phyloP scores from a whole-genome alignment of 2,329 filamentous ascomycete species.

The Colletotrichum camelliae region DNA sequence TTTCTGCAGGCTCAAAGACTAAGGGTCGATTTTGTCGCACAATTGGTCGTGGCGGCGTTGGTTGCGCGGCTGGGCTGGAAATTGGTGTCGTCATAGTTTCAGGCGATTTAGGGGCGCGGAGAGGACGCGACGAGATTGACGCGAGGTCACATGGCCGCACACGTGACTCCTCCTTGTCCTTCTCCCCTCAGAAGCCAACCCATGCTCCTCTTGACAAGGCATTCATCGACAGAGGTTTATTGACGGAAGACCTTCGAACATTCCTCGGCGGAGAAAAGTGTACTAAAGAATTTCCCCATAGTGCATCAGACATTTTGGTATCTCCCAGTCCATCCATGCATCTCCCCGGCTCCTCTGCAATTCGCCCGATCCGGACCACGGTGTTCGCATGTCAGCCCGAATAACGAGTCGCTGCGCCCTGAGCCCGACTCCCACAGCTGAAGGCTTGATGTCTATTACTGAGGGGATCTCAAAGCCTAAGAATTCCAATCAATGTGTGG shows the following conservation, averaged over 20 bases:
- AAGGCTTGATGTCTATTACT: neutral
- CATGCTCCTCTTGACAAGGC: accelerated
- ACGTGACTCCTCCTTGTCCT: neutral
- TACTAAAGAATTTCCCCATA: accelerated
- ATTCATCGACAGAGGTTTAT: accelerated
- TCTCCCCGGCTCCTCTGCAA: neutral
- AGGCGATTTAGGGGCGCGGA: neutral
- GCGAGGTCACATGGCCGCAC: slow-evolving; percentile 2
- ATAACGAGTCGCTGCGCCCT: neutral
- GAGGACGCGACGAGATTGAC: slow-evolving; percentile 12
- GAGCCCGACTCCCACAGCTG: neutral
- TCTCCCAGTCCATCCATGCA: neutral
- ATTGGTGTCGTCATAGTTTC: slow-evolving; percentile 8
- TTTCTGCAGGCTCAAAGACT: neutral
- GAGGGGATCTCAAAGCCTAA: neutral
- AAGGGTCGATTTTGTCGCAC: neutral
- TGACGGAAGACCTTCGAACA: neutral
- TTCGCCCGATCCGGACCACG: neutral
- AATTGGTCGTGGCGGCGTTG: neutral
- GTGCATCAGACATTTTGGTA: too few relatives aligned
- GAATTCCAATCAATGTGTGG: accelerated
- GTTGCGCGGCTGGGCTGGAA: neutral
- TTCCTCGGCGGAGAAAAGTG: too few relatives aligned
- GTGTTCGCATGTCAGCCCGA: neutral
- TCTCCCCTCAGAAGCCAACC: neutral